A percentile compares a stretch with the other conserved stretches of the same genome.
These are phyloP conservation scores for Huiozyma naganishii DNA, from an alignment of 805 yeast genomes.

Conservation along the genomic window DNA sequence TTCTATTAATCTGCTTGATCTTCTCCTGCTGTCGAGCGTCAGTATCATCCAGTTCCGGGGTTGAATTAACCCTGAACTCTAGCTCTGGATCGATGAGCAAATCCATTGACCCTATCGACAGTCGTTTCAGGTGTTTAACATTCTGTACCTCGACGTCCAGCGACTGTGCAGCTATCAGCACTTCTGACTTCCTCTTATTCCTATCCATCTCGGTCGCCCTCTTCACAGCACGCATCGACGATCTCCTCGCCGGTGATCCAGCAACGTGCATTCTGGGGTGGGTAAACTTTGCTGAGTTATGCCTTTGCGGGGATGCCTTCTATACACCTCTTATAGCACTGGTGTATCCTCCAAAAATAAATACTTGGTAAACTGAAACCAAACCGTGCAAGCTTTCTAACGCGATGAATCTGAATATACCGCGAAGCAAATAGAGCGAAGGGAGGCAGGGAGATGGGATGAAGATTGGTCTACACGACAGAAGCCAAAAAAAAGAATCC, in stretches of 20 bases:
- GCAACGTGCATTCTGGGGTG: too few relatives aligned
- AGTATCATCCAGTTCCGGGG: conserved; percentile 3
- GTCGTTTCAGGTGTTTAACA: conserved; percentile 62
- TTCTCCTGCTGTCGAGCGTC: conserved; percentile 6
- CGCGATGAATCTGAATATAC: too few relatives aligned
- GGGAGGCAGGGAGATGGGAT: too few relatives aligned
- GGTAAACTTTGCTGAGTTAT: too few relatives aligned
- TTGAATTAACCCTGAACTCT: conserved; percentile 33
- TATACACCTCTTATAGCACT: too few relatives aligned
- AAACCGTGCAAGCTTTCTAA: too few relatives aligned
- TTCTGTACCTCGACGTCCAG: conserved; percentile 65
- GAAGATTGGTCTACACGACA: too few relatives aligned
- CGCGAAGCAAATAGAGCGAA: too few relatives aligned
- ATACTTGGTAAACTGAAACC: too few relatives aligned
- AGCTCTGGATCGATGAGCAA: conserved; percentile 59
- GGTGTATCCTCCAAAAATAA: too few relatives aligned
- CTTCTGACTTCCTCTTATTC: conserved; percentile 34
- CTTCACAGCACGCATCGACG: not conserved
- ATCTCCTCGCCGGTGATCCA: not conserved
- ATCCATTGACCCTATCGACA: conserved; percentile 52
- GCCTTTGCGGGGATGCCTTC: too few relatives aligned
- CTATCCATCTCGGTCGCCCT: not conserved
- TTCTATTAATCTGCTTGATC: conserved; percentile 3
- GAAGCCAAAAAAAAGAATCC: too few relatives aligned
- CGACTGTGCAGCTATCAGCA: conserved; percentile 59